Conservation (phyloP, 2,329 filamentous ascomycete genomes). For the Thelonectria rubi region DNA sequence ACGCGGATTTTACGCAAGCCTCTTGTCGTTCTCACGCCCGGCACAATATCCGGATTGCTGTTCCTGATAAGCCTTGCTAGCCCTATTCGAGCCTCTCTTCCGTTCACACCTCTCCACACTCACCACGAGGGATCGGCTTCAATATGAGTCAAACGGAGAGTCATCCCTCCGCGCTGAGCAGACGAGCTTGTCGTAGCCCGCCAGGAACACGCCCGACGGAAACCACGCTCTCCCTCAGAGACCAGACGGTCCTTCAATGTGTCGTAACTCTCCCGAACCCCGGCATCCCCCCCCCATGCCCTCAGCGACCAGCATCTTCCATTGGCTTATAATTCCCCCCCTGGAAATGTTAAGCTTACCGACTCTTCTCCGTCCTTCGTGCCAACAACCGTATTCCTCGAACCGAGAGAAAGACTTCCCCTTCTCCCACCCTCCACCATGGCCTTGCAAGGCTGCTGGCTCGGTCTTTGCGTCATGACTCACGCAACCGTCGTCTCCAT, state of each 20-base stretch:
- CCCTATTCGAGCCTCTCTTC: not conserved
- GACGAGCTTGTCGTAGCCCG: not conserved
- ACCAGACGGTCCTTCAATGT: not conserved
- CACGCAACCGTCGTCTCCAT: conserved; percentile 31
- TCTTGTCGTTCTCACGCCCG: not conserved
- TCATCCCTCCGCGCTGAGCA: conserved; percentile 2
- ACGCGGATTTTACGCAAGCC: no score
- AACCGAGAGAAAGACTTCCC: no score
- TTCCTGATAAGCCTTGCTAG: not conserved
- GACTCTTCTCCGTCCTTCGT: no score
- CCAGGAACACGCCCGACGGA: not conserved
- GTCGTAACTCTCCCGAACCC: not conserved
- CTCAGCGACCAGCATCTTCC: not conserved
- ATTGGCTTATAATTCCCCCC: not conserved
- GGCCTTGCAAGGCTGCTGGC: conserved; percentile 15
- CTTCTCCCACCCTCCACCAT: conserved; percentile 16
- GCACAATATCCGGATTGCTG: not conserved
- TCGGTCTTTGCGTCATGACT: conserved; percentile 39
- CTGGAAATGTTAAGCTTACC: not conserved
- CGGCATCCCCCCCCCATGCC: not conserved
- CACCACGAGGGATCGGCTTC: not conserved
- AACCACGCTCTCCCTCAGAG: not conserved
- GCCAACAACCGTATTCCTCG: no score
- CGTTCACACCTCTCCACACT: conserved; percentile 7
- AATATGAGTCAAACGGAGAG: conserved; percentile 16